phyloP scores from a whole-genome alignment of 2,329 filamentous ascomycete species.

The Botryotinia calthae region DNA sequence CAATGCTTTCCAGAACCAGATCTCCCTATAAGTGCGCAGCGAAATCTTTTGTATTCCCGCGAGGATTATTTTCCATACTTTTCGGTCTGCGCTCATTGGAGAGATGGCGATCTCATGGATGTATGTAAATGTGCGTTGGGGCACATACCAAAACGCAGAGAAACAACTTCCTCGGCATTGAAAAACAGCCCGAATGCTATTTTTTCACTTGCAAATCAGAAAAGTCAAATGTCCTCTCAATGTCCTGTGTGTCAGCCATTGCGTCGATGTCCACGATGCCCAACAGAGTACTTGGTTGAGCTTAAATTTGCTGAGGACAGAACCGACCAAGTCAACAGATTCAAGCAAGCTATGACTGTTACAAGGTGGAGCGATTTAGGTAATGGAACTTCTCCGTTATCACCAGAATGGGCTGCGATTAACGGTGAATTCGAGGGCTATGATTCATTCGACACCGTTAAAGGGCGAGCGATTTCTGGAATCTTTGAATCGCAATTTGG shows the following conservation, averaged over 20 bases:
- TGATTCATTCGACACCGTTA: conserved; percentile 53
- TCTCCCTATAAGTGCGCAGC: conserved; percentile 50
- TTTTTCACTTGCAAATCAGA: conserved; percentile 29
- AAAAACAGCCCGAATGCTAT: conserved; percentile 33
- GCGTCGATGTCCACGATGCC: conserved; percentile 59
- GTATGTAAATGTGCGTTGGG: conserved; percentile 59
- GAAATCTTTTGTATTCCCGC: conserved; percentile 56
- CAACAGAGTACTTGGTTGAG: conserved; percentile 61
- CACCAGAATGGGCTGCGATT: conserved; percentile 55
- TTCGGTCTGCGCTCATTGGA: conserved; percentile 61
- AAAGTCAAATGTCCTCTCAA: conserved; percentile 47
- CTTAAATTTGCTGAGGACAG: conserved; percentile 57
- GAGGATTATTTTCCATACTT: conserved; percentile 63
- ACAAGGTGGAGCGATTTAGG: conserved; percentile 63
- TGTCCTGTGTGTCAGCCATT: conserved; percentile 58
- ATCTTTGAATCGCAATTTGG: conserved; percentile 57
- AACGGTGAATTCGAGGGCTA: conserved; percentile 48
- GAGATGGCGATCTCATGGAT: conserved; percentile 57
- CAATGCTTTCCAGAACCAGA: conserved; percentile 51
- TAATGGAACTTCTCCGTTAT: conserved; percentile 49
- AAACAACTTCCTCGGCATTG: conserved; percentile 39
- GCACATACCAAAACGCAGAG: conserved; percentile 51
- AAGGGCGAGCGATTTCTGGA: conserved; percentile 55
- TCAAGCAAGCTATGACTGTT: conserved; percentile 59
- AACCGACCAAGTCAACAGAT: conserved; percentile 44